Conservation (phyloP, 108 stramenopile genomes). For the Nannochloropsis granulata region DNA sequence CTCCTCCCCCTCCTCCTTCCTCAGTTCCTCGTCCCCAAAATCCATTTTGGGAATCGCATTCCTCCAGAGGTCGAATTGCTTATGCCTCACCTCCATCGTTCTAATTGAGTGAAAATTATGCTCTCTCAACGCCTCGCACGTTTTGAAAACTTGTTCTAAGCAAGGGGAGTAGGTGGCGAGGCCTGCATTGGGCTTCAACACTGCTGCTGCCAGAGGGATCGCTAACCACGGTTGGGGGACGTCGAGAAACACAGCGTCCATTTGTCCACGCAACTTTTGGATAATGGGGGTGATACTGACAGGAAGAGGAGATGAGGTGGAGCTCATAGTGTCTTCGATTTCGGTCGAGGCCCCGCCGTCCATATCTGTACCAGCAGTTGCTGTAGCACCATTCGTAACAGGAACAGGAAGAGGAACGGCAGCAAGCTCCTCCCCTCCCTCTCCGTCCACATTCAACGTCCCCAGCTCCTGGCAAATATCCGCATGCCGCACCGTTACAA, state of each 20-base stretch:
- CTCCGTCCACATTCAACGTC: not conserved
- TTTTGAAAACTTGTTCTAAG: conserved; percentile 41
- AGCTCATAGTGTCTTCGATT: no score
- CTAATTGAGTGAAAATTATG: conserved; percentile 29
- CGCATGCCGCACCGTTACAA: conserved; percentile 21
- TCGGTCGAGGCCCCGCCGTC: no score
- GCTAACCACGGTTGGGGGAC: conserved; percentile 40
- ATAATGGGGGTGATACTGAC: not conserved
- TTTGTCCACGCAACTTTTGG: not conserved
- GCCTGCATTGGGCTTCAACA: conserved; percentile 27
- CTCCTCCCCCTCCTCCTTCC: not conserved
- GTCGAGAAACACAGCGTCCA: conserved; percentile 26
- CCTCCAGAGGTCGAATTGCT: conserved; percentile 13
- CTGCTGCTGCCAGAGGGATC: conserved; percentile 18
- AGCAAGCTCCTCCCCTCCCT: no score
- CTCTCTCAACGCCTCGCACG: conserved; percentile 30
- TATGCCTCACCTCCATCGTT: conserved; percentile 31
- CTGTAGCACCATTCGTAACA: no score
- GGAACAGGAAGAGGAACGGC: no score
- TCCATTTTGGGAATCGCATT: not conserved
- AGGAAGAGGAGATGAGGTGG: not conserved
- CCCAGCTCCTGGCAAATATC: conserved; percentile 24
- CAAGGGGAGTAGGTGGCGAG: conserved; percentile 40
- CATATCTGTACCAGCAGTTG: no score
- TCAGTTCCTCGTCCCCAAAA: not conserved